These are phyloP conservation scores for Cyberlindnera subsufficiens DNA, from an alignment of 805 yeast species.

Conservation along the genomic window DNA sequence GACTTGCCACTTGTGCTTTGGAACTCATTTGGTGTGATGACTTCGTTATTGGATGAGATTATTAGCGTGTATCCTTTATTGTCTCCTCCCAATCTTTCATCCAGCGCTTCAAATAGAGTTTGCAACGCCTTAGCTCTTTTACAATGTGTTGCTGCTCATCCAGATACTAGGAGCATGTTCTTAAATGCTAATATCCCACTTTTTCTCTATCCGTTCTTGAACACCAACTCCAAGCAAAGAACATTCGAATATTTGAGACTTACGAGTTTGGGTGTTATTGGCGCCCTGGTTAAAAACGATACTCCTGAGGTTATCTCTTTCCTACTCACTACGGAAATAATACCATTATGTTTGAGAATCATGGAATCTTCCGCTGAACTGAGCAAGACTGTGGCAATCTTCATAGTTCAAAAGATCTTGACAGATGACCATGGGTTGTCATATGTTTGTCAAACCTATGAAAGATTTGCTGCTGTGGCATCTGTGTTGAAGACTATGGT, in stretches of 20 bases:
- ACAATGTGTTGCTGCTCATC: conserved; percentile 96
- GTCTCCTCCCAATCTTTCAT: conserved; percentile 79
- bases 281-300: conserved; percentile 93
- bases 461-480: conserved; percentile 90
- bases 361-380: conserved; percentile 95
- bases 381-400: conserved; percentile 93
- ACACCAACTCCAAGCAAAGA: conserved; percentile 85
- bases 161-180: conserved; percentile 80
- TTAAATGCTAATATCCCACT: conserved; percentile 88
- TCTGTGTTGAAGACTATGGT: conserved; percentile 85
- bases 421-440: conserved; percentile 87
- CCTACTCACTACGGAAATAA: conserved; percentile 89
- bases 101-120: conserved; percentile 85
- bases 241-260: conserved; percentile 91
- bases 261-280: conserved; percentile 93
- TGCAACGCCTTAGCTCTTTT: conserved; percentile 92
- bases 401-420: conserved; percentile 88
- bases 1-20: conserved; percentile 89
- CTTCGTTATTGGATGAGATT: conserved; percentile 83
- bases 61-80: conserved; percentile 84
- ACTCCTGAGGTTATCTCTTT: conserved; percentile 93
- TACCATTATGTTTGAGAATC: conserved; percentile 87
- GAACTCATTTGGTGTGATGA: conserved; percentile 97
- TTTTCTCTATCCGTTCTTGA: conserved; percentile 87
- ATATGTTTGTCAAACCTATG: conserved; percentile 92